Conservation (phyloP, 2,329 filamentous ascomycete genomes). For the Apiospora koreana region DNA sequence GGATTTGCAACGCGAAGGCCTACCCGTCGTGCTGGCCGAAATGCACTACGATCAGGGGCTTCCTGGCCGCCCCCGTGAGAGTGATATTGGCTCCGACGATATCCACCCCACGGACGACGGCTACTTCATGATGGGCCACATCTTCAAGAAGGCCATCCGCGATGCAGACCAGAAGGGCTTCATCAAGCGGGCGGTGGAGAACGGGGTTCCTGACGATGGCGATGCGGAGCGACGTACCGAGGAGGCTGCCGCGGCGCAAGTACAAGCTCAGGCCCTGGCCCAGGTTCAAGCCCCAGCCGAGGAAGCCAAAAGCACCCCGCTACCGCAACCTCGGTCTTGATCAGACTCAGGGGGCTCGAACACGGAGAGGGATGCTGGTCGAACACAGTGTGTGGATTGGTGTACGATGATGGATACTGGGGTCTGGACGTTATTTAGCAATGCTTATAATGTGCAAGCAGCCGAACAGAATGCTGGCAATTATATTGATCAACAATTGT, state of each 20-base stretch:
- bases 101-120: conserved; percentile 30
- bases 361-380: too few species aligned
- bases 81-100: conserved; percentile 29
- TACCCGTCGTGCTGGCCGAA: conserved; percentile 32
- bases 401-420: background rate
- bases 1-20: conserved; percentile 22
- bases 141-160: conserved; percentile 26
- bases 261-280: background rate
- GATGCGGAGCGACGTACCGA: conserved; percentile 16
- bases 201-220: conserved; percentile 27
- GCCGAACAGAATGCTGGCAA: background rate
- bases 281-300: background rate
- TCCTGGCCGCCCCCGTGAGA: conserved; percentile 21
- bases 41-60: conserved; percentile 29
- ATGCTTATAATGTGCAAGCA: background rate
- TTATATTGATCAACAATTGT: background rate
- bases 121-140: conserved; percentile 30
- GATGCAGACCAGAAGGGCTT: conserved; percentile 26
- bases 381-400: too few species aligned
- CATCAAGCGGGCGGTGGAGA: conserved; percentile 28
- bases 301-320: background rate
- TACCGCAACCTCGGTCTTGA: background rate
- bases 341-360: background rate
- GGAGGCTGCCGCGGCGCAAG: background rate
- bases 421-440: background rate